A percentile compares a stretch with the other conserved stretches of the same genome.
Evolutionary conservation across 306 rosid species (phyloP).

Genomic region (Sechiopsis laciniata): DNA sequence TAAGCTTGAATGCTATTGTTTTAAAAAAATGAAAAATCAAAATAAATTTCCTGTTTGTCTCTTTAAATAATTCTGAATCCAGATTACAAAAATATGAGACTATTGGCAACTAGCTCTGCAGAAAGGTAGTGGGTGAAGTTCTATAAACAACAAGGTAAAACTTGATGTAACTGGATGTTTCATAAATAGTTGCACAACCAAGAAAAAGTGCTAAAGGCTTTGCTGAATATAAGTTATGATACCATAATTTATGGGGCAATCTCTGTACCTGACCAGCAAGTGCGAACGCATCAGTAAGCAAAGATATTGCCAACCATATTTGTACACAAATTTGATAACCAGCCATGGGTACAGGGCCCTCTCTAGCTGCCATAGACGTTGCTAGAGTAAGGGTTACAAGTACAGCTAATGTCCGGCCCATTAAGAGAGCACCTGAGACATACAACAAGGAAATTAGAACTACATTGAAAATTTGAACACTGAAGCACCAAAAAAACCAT

Average conservation of each 20-base stretch:
- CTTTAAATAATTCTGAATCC: not conserved
- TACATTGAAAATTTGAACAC: constrained; percentile 8
- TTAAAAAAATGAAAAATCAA: not conserved
- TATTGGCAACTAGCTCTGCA: too few species aligned
- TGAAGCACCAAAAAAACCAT: not conserved
- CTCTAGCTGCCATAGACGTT: constrained; percentile 81
- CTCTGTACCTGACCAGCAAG: constrained; percentile 85
- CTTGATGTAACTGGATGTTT: not conserved
- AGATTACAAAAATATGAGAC: not conserved
- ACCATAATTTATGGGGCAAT: constrained; percentile 12
- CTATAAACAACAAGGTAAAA: too few species aligned
- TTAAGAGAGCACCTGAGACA: constrained; percentile 75
- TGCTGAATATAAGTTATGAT: not conserved
- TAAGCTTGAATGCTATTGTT: not conserved
- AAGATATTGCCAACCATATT: constrained; percentile 86
- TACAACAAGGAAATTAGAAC: constrained; percentile 1
- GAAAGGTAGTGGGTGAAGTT: too few species aligned
- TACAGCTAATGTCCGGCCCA: constrained; percentile 76
- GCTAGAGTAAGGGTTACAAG: constrained; percentile 69
- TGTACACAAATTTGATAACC: constrained; percentile 83
- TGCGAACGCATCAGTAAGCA: constrained; percentile 90
- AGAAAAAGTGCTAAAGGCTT: not conserved
- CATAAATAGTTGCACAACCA: not conserved
- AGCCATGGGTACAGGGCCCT: constrained; percentile 84
- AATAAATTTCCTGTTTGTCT: not conserved